Evolutionary conservation across 495 filamentous ascomycete species (phyloP), one percentile per base, ranked within the genome.

Genomic region (Daldinia childiae): DNA sequence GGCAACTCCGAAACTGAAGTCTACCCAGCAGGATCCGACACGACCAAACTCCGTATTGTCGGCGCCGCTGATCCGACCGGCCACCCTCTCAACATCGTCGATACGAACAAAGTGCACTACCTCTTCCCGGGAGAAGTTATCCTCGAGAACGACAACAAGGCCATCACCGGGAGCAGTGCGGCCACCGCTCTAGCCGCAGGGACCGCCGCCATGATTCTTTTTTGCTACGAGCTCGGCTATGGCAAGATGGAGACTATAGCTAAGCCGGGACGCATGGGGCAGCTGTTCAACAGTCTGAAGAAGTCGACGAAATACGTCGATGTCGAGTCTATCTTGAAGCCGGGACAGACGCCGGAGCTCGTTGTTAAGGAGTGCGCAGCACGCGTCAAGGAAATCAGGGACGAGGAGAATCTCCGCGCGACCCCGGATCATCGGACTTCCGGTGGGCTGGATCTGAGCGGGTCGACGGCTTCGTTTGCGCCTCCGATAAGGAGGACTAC

Each of bases 101-200:
- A 61, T 24, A 54, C 56, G 9, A 64, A 59, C 4, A 68, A 65
- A 24, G 66, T 76, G 32, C 54, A 76, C 64, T 76, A 72, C 45
- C 68, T 71, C 19, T 71, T 78, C 59, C 74, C 76, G 1, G 76
- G 74, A 39, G 64, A 74, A 15, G 64, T 61, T 5, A 36, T 56
- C 17, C 56, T 67, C 19, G 64, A 71, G 38, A 58, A 60, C 48
- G 34, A 62, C 65, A 50, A 50, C n/a, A 57, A 62, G 58, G 14
- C 65, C 15, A 36, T 62, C 17, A 57, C 58, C 1, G 76, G 76
- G 0, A 75, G 71, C 14, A 73, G 69, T 15, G 74, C 69, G 9
- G 76, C 74, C 1, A 75, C 74, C 1, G 76, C 76, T 8, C 68
- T 77, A 12, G 76, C 72, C 3, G 74, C 76, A 7, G 76, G 74